phyloP scores from a whole-genome alignment of 176 grass and related monocot genomes.

The Eragrostis nindensis region DNA sequence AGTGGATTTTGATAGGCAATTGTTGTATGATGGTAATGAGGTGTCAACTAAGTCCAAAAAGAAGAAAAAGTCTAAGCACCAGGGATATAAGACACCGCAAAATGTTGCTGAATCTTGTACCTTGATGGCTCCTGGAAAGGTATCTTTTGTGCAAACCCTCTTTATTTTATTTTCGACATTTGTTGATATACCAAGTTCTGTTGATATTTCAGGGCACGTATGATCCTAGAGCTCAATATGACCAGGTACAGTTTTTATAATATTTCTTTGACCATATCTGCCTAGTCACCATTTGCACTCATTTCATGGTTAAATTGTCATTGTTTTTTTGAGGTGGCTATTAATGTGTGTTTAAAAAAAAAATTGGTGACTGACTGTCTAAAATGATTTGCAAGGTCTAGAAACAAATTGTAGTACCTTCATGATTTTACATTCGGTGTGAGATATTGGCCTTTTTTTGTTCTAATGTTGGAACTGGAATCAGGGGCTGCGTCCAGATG shows the following conservation, averaged over 20 bases:
- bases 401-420: constrained; percentile 1
- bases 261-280: constrained; percentile 35
- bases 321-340: constrained; percentile 23
- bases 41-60: constrained; percentile 86
- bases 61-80: constrained; percentile 86
- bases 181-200: constrained; percentile 50
- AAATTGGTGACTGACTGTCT: constrained; percentile 31
- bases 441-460: neutral
- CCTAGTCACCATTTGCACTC: neutral
- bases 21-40: constrained; percentile 68
- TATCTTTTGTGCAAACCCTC: constrained; percentile 44
- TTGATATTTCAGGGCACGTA: constrained; percentile 66
- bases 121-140: constrained; percentile 73
- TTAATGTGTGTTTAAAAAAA: constrained; percentile 23
- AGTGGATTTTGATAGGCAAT: constrained; percentile 70
- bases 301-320: constrained; percentile 11
- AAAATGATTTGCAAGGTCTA: constrained; percentile 18
- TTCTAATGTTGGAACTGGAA: constrained; percentile 8
- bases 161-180: constrained; percentile 32
- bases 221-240: constrained; percentile 77
- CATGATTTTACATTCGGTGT: constrained; percentile 17
- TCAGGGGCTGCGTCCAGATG: constrained; percentile 5
- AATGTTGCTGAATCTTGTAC: constrained; percentile 57
- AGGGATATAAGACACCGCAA: constrained; percentile 56
- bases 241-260: constrained; percentile 51